Conservation (phyloP, 148 eudicot genomes). For the Amaranthus palmeri region DNA sequence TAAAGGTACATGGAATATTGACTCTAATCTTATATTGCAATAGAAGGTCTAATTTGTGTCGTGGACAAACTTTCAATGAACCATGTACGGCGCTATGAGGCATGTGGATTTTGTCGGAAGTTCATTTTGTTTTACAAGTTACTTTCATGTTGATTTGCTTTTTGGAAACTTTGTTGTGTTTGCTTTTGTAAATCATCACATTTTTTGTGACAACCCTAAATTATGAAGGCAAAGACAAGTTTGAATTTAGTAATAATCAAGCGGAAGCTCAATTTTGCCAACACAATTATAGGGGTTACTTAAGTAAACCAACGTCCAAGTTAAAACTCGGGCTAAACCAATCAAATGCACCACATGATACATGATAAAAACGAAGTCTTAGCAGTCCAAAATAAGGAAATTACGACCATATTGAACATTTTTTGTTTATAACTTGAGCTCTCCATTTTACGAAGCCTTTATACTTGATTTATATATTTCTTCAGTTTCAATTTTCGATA, state of each 20-base stretch:
- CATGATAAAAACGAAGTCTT: too few species aligned
- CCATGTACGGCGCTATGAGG: background rate
- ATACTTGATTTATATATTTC: background rate
- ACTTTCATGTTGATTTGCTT: background rate
- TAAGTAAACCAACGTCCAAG: too few species aligned
- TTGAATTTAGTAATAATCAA: too few species aligned
- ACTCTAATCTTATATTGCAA: background rate
- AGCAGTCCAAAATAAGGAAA: too few species aligned
- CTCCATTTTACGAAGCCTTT: background rate
- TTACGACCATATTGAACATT: background rate
- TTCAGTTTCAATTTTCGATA: background rate
- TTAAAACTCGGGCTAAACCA: too few species aligned
- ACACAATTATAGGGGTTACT: too few species aligned
- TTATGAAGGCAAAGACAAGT: too few species aligned
- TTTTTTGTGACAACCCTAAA: background rate
- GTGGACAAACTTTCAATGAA: background rate
- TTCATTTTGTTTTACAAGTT: background rate
- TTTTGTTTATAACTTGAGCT: background rate
- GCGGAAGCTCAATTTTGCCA: too few species aligned
- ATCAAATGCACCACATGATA: too few species aligned
- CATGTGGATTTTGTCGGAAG: background rate
- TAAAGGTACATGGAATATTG: slow-evolving; percentile 48
- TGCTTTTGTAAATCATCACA: background rate
- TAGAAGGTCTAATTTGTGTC: background rate
- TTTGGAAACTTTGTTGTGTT: background rate